Conservation (phyloP, 75 land plant genomes). For the Selaginella moellendorffii region DNA sequence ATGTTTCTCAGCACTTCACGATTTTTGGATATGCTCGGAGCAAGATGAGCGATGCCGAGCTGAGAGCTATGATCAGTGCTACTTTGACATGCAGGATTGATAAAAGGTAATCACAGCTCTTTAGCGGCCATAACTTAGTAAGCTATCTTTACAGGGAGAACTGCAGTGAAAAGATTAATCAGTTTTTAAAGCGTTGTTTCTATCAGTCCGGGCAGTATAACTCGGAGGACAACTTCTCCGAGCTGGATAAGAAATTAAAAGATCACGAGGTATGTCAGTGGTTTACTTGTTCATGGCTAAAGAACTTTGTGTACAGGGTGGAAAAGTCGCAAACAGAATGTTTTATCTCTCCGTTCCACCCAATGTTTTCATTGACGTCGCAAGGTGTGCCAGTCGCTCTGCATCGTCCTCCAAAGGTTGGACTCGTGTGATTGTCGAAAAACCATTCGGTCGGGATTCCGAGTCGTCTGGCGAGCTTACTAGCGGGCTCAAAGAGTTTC, state of each 20-base stretch:
- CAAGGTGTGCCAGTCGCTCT: constrained; percentile 65
- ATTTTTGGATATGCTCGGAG: constrained; percentile 90
- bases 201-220: constrained; percentile 74
- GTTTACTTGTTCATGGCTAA: neutral
- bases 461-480: constrained; percentile 92
- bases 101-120: constrained; percentile 37
- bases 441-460: constrained; percentile 94
- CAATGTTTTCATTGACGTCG: constrained; percentile 78
- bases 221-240: constrained; percentile 53
- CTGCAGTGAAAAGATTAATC: constrained; percentile 61
- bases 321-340: constrained; percentile 67
- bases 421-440: constrained; percentile 94
- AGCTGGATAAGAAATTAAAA: constrained; percentile 47
- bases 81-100: constrained; percentile 88
- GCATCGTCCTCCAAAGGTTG: constrained; percentile 76
- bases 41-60: constrained; percentile 75
- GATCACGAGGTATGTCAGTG: constrained; percentile 50
- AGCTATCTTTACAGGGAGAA: constrained; percentile 42
- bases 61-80: constrained; percentile 59
- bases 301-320: constrained; percentile 30
- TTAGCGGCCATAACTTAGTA: neutral
- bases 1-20: constrained; percentile 44
- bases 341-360: constrained; percentile 91
- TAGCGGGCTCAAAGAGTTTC: constrained; percentile 54
- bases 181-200: constrained; percentile 62